Conservation (phyloP, 768 basidiomycete species). For the Xanthoconium purpureum region DNA sequence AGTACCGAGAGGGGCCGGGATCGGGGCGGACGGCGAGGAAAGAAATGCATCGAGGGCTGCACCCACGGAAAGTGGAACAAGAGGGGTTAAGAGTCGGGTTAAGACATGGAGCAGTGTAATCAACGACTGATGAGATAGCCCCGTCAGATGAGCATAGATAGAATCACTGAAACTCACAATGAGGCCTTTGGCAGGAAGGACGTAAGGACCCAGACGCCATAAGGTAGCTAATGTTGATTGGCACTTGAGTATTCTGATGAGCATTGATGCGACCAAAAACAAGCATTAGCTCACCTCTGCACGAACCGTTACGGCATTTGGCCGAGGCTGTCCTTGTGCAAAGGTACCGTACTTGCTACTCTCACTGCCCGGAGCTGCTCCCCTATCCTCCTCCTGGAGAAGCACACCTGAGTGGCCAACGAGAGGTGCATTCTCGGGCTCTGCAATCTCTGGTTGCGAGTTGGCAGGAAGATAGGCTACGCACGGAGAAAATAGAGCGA, state of each 20-base stretch:
- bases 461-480: conserved; percentile 49
- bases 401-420: conserved; percentile 48
- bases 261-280: not conserved
- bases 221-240: conserved; percentile 17
- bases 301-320: not conserved
- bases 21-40: conserved; percentile 15
- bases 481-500: conserved; percentile 60
- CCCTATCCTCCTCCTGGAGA: conserved; percentile 46
- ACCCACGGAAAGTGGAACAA: conserved; percentile 70
- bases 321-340: conserved; percentile 19
- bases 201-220: conserved; percentile 18
- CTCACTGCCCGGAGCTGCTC: conserved; percentile 32
- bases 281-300: conserved; percentile 8
- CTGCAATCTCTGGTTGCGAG: conserved; percentile 14
- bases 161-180: conserved; percentile 16
- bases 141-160: conserved; percentile 1
- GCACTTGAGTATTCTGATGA: conserved; percentile 3
- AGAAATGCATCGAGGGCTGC: conserved; percentile 28
- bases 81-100: conserved; percentile 73
- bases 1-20: conserved; percentile 25
- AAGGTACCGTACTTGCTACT: conserved; percentile 78
- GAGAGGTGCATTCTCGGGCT: conserved; percentile 26
- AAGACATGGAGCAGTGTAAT: conserved; percentile 70
- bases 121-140: conserved; percentile 41
- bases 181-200: conserved; percentile 21